Evolutionary conservation across 495 filamentous ascomycete genomes (phyloP).

Genomic region (Daldinia caldariorum): DNA sequence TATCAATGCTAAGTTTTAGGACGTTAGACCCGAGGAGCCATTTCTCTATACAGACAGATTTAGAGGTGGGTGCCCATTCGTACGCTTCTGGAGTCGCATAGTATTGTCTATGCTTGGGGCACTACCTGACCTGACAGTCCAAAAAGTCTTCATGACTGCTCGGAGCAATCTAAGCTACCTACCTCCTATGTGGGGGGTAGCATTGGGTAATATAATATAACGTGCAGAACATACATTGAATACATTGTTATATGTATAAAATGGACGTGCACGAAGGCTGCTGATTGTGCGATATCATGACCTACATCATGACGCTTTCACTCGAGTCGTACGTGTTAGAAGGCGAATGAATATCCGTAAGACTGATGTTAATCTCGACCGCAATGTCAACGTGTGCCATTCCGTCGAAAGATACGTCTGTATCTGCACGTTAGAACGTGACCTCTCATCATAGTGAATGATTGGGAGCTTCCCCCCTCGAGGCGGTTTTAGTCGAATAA

Average conservation of each 20-base stretch:
- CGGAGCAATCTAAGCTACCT: not conserved
- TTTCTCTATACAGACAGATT: constrained; percentile 14
- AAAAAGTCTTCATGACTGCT: constrained; percentile 16
- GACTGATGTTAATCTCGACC: constrained; percentile 23
- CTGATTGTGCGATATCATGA: constrained; percentile 33
- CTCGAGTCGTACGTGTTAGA: constrained; percentile 18
- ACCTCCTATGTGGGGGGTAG: constrained; percentile 39
- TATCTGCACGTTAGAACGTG: constrained; percentile 32
- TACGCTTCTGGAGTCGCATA: constrained; percentile 22
- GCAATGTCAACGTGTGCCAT: constrained; percentile 7
- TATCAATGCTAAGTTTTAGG: constrained; percentile 18
- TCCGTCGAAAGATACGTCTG: constrained; percentile 15
- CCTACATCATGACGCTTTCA: constrained; percentile 31
- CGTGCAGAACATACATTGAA: constrained; percentile 26
- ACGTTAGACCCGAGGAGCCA: constrained; percentile 11
- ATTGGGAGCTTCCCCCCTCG: not conserved
- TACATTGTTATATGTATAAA: not conserved
- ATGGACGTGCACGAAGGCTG: constrained; percentile 6
- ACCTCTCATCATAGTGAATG: constrained; percentile 16
- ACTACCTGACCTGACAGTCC: constrained; percentile 20
- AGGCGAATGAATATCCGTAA: constrained; percentile 20
- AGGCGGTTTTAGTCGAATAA: constrained; percentile 17
- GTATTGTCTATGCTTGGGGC: constrained; percentile 12
- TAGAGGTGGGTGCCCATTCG: constrained; percentile 16
- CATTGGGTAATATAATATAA: constrained; percentile 38